Percentiles rank a stretch among this genome's conserved stretches.
These are phyloP conservation scores for Lactarius tabidus DNA, from an alignment of 768 basidiomycete genomes.

Conservation along the genomic window DNA sequence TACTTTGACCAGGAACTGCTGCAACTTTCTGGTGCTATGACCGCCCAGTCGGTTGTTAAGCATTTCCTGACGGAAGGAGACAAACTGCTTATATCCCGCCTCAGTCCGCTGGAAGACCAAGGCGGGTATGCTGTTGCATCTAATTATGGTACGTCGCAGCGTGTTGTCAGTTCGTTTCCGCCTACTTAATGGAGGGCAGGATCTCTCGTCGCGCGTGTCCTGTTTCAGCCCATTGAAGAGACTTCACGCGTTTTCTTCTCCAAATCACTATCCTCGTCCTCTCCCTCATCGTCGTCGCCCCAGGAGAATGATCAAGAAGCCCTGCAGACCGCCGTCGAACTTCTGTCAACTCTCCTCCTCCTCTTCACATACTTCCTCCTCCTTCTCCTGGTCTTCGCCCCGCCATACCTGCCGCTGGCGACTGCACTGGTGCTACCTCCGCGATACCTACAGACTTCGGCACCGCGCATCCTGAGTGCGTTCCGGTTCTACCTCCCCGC, in stretches of 20 bases:
- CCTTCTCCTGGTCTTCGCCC: constrained; percentile 69
- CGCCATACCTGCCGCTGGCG: constrained; percentile 67
- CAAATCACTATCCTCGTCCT: constrained; percentile 36
- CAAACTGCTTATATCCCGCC: constrained; percentile 79
- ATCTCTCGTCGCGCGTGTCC: constrained; percentile 84
- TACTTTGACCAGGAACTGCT: constrained; percentile 49
- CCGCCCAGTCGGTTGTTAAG: constrained; percentile 84
- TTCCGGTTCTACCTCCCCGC: constrained; percentile 91
- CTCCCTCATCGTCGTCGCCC: neutral
- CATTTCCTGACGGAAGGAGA: constrained; percentile 96
- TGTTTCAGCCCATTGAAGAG: constrained; percentile 97
- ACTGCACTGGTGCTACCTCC: constrained; percentile 66
- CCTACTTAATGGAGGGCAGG: constrained; percentile 43
- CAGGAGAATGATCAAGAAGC: constrained; percentile 7
- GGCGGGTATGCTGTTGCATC: constrained; percentile 94
- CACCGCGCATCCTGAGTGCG: constrained; percentile 67
- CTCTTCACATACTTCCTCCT: constrained; percentile 68
- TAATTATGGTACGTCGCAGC: constrained; percentile 72
- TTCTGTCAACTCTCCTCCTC: constrained; percentile 47
- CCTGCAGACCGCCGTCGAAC: constrained; percentile 40
- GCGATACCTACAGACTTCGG: constrained; percentile 70
- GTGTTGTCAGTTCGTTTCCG: neutral
- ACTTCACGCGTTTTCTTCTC: constrained; percentile 88
- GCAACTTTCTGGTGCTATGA: constrained; percentile 75
- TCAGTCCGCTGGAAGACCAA: constrained; percentile 82